Conservation (phyloP, 1,139 yeast genomes). For the Debaryomyces coudertii region DNA sequence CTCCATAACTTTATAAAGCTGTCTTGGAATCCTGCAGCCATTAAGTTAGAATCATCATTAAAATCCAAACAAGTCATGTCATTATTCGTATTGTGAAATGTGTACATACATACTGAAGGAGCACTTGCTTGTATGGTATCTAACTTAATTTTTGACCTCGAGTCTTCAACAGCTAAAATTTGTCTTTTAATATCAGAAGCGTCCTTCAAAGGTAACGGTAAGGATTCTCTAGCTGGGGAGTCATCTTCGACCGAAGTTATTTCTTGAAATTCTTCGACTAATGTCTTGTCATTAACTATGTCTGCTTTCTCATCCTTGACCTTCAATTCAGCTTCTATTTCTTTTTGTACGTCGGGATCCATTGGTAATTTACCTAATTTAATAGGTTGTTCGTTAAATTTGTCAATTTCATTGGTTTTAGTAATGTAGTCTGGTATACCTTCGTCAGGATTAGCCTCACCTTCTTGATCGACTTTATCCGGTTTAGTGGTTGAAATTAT, state of each 20-base stretch:
- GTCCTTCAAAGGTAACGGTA: slow-evolving; percentile 87
- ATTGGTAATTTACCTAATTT: slow-evolving; percentile 81
- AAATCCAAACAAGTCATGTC: slow-evolving; percentile 83
- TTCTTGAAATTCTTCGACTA: slow-evolving; percentile 53
- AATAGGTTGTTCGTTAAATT: slow-evolving; percentile 72
- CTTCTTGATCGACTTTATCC: slow-evolving; percentile 49
- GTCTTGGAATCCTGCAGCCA: slow-evolving; percentile 95
- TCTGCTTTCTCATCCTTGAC: slow-evolving; percentile 65
- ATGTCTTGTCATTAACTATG: slow-evolving; percentile 42
- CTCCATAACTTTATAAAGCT: slow-evolving; percentile 91
- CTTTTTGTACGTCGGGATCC: slow-evolving; percentile 83
- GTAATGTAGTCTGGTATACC: slow-evolving; percentile 66
- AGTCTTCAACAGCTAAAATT: slow-evolving; percentile 77
- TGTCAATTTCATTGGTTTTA: slow-evolving; percentile 50
- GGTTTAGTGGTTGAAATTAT: slow-evolving; percentile 54
- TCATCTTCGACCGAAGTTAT: slow-evolving; percentile 57
- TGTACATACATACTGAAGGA: slow-evolving; percentile 97
- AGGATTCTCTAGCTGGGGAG: slow-evolving; percentile 70
- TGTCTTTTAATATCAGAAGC: slow-evolving; percentile 78
- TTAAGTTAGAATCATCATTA: slow-evolving; percentile 82
- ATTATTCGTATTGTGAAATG: slow-evolving; percentile 92
- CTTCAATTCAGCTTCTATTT: slow-evolving; percentile 80
- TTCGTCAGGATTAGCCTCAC: slow-evolving; percentile 58
- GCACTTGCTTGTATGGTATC: slow-evolving; percentile 70
- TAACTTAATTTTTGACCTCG: slow-evolving; percentile 71